Base-by-base conservation (phyloP, 352 stramenopile species). In the Pythium brassicae region DNA sequence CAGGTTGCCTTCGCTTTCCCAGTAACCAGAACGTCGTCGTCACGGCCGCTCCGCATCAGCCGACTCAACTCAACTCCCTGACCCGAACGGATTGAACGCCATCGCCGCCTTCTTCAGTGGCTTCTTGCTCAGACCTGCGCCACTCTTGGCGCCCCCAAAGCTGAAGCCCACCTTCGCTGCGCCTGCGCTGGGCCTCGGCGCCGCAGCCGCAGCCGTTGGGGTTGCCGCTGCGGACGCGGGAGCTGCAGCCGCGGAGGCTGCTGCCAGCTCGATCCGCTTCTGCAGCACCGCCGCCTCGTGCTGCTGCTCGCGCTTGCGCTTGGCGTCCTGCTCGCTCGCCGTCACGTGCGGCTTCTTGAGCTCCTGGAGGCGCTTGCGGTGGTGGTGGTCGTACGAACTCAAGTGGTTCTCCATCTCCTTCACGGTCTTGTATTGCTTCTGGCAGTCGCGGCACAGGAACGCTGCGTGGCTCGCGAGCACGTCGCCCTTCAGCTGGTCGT, bases 321-420 rank as follows among this genome's bases (percentile, higher is more conserved):
- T 77, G 5, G 42, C 25, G 23, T n/a, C 37, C 26, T 72, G 62
- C n/a, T 67, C 63, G 26, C 56, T 27, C 22, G 66, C 25, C 0
- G 53, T 44, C 0, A 50, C 43, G 14, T 22, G 35, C 12, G 60
- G 59, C 62, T 77, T 72, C 55, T 75, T 65, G 54, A 79, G 46
- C 8, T 79, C 64, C 22, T 53, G 57, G 35, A 80, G 45, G 35
- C 80, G 70, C 52, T 87, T 89, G 29, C 66, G 68, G 40, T 89
- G 79, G 57, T 89, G 79, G 53, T 89, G 79, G 58, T 89, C 79
- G 61, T 89, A 89, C 12, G 75, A 87, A 55, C 77, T 87, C 45
- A 87, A 57, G 51, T 89, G 79, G 57, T 83, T 84, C 46, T 83
- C 76, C 72, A 89, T 87, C 59, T 87, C 79, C 19, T 49, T 69